These are phyloP conservation scores for Coffea eugenioides DNA, from an alignment of 257 asterid genomes.

Conservation along the genomic window DNA sequence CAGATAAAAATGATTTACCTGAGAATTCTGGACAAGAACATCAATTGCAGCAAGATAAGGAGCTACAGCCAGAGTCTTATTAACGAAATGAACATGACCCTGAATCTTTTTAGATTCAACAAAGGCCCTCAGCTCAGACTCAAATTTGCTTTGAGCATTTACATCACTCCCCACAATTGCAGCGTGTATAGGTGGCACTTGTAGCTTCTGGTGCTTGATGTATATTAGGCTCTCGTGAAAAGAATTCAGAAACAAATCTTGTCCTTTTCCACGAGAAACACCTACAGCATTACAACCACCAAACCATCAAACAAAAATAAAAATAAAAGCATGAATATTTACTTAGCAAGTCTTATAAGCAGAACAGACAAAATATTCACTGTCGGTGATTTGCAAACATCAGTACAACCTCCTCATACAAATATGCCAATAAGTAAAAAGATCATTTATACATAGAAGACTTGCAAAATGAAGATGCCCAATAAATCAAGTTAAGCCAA, in stretches of 20 bases:
- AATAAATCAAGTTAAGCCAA: neutral
- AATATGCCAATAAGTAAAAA: neutral
- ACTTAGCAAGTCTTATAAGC: neutral
- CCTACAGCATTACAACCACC: conserved; percentile 47
- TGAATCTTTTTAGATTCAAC: conserved; percentile 67
- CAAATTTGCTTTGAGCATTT: conserved; percentile 76
- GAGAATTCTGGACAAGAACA: conserved; percentile 96
- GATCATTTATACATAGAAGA: neutral
- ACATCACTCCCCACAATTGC: conserved; percentile 93
- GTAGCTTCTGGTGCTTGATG: conserved; percentile 59
- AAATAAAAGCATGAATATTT: neutral
- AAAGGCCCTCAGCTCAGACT: conserved; percentile 74
- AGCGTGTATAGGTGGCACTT: conserved; percentile 74
- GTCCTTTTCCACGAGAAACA: conserved; percentile 98
- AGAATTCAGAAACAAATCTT: conserved; percentile 78
- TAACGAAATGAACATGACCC: conserved; percentile 72
- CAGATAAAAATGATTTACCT: conserved; percentile 44
- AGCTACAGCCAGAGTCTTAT: conserved; percentile 90
- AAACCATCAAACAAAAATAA: conserved; percentile 20
- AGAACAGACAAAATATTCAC: neutral
- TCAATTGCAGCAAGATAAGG: conserved; percentile 96
- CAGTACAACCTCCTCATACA: neutral
- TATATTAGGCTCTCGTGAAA: conserved; percentile 73
- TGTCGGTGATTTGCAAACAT: neutral
- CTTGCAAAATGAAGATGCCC: neutral